phyloP scores from a whole-genome alignment of 441 rosid genomes.

The Sinapis alba region DNA sequence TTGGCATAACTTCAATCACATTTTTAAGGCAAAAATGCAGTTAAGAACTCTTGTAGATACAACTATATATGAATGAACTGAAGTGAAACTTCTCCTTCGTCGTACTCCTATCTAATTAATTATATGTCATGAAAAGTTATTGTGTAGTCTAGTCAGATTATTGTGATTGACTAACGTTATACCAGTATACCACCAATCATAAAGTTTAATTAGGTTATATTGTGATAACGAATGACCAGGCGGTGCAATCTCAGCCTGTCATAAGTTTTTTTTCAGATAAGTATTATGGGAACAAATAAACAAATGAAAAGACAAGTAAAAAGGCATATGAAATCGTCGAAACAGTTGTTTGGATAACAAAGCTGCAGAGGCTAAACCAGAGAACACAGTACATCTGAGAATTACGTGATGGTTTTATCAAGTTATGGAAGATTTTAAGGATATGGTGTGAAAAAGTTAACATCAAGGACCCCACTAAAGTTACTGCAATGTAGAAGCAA shows the following conservation, averaged over 20 bases:
- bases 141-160: conserved; percentile 5
- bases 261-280: conserved; percentile 29
- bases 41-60: conserved; percentile 11
- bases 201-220: neutral
- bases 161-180: neutral
- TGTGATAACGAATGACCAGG: conserved; percentile 21
- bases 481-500: conserved; percentile 52
- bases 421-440: conserved; percentile 40
- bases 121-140: neutral
- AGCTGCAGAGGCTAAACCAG: conserved; percentile 30
- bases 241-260: conserved; percentile 31
- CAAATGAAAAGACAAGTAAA: neutral
- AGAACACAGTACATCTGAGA: conserved; percentile 33
- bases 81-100: neutral
- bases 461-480: conserved; percentile 65
- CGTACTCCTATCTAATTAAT: neutral
- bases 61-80: neutral
- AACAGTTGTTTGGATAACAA: conserved; percentile 18
- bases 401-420: conserved; percentile 37
- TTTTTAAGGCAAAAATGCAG: conserved; percentile 4
- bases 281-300: conserved; percentile 2
- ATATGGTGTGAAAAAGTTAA: conserved; percentile 43
- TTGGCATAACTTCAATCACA: conserved; percentile 23
- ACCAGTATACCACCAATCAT: neutral
- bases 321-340: neutral